Evolutionary conservation across 2,329 filamentous ascomycete genomes (phyloP), one percentile per base, ranked within the genome.

Genomic region (Tolypocladium album): DNA sequence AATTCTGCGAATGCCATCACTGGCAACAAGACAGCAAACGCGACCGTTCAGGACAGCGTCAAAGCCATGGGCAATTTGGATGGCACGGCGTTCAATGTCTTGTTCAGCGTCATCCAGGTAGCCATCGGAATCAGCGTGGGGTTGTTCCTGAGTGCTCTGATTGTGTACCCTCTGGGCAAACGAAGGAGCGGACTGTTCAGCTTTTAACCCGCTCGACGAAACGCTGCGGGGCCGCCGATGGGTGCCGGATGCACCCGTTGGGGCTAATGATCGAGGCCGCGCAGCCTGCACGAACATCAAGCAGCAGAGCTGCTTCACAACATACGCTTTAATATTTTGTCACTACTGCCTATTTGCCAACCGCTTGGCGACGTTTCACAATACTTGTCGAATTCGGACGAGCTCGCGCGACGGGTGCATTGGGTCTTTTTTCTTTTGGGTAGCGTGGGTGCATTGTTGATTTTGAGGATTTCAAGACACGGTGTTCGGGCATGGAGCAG

Each of bases 61-160:
- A 59, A 60, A 43, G 62, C 65, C 0, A 65, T 70, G 13, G 68
- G 67, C 9, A 64, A 70, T 43, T 65, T 78, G 17, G 78, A 79
- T 61, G 74, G 70, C 59, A 78, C 78, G 3, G 75, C 79, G 0
- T 83, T 85, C 62, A 80, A 78, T 11, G 79, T 86, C 5, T 71
- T 83, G 36, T 76, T 82, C 45, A 82, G 79, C 61, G 82, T 86
- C 59, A 79, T 86, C 24, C 82, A 86, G 67, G 80, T 86, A 1
- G 81, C 83, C 7, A 84, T 86, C 59, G 82, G 82, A 42, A 82
- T 86, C 61, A 83, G 82, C n/a, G 82, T 85, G 2, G 83, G 83
- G 15, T 65, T 86, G 34, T 83, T 82, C 61, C 72, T 84, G 66
- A 82, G 81, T 59, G 80, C 80, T 8, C 67, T 83, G 55, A 74